phyloP scores from a whole-genome alignment of 208 protist species.

The Crithidia acanthocephali region DNA sequence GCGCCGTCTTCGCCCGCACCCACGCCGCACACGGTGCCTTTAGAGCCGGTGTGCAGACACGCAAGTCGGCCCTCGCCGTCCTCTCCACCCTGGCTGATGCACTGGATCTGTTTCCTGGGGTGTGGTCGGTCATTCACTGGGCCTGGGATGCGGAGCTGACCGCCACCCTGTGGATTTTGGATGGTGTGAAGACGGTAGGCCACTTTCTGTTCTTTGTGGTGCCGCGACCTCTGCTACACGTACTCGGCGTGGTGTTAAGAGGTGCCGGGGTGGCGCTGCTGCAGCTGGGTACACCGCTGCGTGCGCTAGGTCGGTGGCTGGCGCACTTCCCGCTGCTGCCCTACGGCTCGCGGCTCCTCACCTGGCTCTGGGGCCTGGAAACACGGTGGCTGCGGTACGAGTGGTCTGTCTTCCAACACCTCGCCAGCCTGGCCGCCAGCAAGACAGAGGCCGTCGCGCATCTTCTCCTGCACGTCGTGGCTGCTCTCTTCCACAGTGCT shows the following conservation, averaged over 20 bases:
- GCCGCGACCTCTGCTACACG: background rate
- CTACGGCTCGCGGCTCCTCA: constrained; percentile 3
- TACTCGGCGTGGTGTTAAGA: background rate
- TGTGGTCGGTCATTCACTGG: constrained; percentile 51
- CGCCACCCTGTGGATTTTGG: constrained; percentile 36
- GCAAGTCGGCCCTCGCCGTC: constrained; percentile 23
- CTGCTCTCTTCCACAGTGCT: background rate
- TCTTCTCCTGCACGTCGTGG: constrained; percentile 1
- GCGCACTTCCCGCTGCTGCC: constrained; percentile 6
- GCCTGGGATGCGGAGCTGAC: constrained; percentile 53
- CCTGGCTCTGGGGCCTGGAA: constrained; percentile 27
- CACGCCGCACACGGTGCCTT: constrained; percentile 27
- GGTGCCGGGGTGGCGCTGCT: background rate
- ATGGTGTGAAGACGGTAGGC: background rate
- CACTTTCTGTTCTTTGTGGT: constrained; percentile 9
- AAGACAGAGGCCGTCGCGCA: background rate
- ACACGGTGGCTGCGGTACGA: constrained; percentile 39
- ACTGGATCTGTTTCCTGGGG: constrained; percentile 68
- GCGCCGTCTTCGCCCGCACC: background rate
- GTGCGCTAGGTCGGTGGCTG: background rate
- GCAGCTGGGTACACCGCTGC: background rate
- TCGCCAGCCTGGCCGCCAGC: background rate
- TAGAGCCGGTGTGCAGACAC: constrained; percentile 40
- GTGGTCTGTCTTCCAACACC: constrained; percentile 14
- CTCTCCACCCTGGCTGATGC: constrained; percentile 39